These are phyloP conservation scores for Fusarium concolor DNA, from an alignment of 2,329 filamentous ascomycete genomes.

Conservation along the genomic window DNA sequence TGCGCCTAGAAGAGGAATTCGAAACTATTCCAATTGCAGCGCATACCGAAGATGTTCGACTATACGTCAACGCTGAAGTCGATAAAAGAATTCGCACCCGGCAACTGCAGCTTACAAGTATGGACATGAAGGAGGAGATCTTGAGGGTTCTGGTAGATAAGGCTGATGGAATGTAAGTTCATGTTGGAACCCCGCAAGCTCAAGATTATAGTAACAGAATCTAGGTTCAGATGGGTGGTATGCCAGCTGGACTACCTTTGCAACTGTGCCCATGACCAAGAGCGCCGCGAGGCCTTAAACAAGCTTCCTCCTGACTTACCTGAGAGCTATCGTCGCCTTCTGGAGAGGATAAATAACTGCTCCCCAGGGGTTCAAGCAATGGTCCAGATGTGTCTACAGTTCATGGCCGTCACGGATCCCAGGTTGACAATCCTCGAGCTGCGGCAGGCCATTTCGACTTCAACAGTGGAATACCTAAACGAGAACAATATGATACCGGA, in stretches of 20 bases:
- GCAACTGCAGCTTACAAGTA: not conserved
- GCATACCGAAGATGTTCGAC: constrained; percentile 6
- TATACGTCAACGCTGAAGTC: constrained; percentile 26
- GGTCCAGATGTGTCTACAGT: constrained; percentile 16
- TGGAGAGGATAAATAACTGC: not conserved
- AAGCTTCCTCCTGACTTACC: constrained; percentile 4
- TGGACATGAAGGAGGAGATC: constrained; percentile 22
- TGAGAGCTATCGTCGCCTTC: constrained; percentile 23
- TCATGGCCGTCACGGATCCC: not conserved
- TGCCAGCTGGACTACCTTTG: constrained; percentile 39
- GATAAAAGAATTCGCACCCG: not conserved
- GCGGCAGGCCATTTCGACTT: constrained; percentile 10
- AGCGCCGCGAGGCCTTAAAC: constrained; percentile 13
- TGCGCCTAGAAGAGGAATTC: not conserved
- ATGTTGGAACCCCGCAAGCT: fast-evolving
- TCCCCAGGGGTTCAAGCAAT: not conserved
- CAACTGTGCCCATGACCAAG: constrained; percentile 11
- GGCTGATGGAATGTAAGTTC: constrained; percentile 28
- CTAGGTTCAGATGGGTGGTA: constrained; percentile 38
- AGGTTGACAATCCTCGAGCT: not conserved
- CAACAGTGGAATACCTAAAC: not conserved
- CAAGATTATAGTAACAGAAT: fast-evolving
- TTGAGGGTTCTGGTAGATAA: not conserved
- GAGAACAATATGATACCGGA: not conserved
- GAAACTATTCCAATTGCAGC: constrained; percentile 1